Evolutionary conservation across 495 filamentous ascomycete species (phyloP), one percentile per base, ranked within the genome.

Genomic region (Tuber microsphaerosporum): DNA sequence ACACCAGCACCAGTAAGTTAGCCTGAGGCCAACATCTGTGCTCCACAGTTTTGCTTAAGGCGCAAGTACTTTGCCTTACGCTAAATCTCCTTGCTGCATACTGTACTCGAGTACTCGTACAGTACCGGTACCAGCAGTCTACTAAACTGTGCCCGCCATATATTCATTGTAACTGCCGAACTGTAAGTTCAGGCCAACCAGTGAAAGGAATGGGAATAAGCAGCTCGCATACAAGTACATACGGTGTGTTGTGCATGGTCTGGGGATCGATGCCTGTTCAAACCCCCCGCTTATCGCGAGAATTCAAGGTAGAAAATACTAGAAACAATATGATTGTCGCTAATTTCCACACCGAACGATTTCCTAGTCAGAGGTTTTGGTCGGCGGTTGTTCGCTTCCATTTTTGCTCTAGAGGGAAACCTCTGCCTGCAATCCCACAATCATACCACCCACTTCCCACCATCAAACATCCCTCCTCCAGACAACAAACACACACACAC

Each of bases 371-470:
- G 48, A 56, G 22, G 26, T 31, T 65, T 65, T 65, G 56, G 26
- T 65, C 56, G 56, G 26, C 12, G 26, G 26, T 34, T 34, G 56
- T 34, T 65, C 56, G 26, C 26, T 61, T 61, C n/a, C n/a, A 56
- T 56, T 56, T 26, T 26, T 17, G 26, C 26, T 65, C 14, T 65
- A 31, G 56, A 34, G 56, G 12, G 56, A 34, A 65, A 31, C 56
- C 9, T 19, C 26, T 10, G 31, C 56, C 26, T 9, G 14, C 51
- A 45, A 75, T 77, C 74, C 68, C 74, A 71, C 71, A 73, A 79
- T 79, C 77, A 71, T 79, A 79, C 77, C 68, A 77, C 77, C 75
- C 42, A 74, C 76, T 61, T 68, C 72, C 71, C 70, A 68, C 69
- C 39, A 75, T 48, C 39, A 56, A 76, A 77, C 71, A 56, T 48